Percentiles rank a stretch among this genome's conserved stretches.
Conservation (phyloP, 352 stramenopile species). For the Pythium angustatum region DNA sequence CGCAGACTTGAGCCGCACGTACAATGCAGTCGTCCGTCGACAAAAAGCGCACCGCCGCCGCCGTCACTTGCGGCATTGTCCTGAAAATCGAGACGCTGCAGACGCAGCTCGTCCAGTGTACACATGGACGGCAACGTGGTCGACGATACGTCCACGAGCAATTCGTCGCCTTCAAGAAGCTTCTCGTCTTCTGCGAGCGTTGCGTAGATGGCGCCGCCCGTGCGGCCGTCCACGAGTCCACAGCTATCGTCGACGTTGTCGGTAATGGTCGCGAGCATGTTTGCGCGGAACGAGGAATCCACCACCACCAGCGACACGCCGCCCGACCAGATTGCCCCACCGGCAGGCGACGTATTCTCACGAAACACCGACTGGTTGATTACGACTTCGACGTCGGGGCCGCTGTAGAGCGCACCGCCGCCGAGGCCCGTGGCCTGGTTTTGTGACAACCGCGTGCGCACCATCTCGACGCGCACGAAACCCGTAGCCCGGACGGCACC, state of each 20-base stretch:
- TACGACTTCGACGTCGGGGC: not conserved
- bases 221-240: not conserved
- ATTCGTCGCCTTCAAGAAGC: too few species aligned
- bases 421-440: not conserved
- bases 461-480: not conserved
- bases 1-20: not conserved
- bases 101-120: not conserved
- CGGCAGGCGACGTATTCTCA: not conserved
- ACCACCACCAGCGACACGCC: not conserved
- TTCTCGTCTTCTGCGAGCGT: not conserved
- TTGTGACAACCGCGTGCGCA: not conserved
- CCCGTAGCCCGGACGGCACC: slow-evolving; percentile 16
- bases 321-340: slow-evolving; percentile 9
- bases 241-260: slow-evolving; percentile 6
- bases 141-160: not conserved
- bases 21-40: slow-evolving; percentile 10
- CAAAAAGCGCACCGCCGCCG: slow-evolving; percentile 18
- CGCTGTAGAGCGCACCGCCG: slow-evolving; percentile 4
- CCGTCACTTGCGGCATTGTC: slow-evolving; percentile 12
- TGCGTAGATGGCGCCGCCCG: slow-evolving; percentile 5
- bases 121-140: not conserved
- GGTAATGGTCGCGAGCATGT: not conserved
- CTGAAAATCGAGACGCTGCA: slow-evolving; percentile 4
- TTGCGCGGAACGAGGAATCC: not conserved
- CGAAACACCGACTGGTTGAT: slow-evolving; percentile 1